phyloP scores from a whole-genome alignment of 2,329 filamentous ascomycete species.

The Tolypocladium paradoxum region DNA sequence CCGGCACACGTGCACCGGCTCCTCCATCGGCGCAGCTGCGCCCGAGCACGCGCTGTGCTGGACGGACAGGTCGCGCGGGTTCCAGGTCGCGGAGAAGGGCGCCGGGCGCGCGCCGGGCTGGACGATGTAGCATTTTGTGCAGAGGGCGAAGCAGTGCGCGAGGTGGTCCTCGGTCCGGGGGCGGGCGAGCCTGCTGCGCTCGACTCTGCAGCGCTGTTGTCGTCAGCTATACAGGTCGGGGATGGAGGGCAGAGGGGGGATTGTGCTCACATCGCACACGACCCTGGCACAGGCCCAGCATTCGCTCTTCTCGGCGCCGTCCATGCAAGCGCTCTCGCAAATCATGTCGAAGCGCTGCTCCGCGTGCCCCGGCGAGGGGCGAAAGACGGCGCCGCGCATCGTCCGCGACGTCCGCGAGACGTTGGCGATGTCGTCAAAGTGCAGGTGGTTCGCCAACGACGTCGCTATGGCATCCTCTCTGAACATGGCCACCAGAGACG shows the following conservation, averaged over 20 bases:
- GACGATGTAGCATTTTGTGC: conserved; percentile 8
- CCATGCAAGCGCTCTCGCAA: conserved; percentile 3
- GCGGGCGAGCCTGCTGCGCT: background rate
- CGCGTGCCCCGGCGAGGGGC: background rate
- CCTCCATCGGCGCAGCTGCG: background rate
- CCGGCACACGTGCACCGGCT: conserved; percentile 2
- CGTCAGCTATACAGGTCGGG: too few relatives aligned
- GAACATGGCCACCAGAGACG: background rate
- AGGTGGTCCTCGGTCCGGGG: conserved; percentile 6
- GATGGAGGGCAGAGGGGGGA: too few relatives aligned
- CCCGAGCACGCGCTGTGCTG: conserved; percentile 4
- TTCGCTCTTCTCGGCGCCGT: conserved; percentile 2
- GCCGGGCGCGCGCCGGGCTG: background rate
- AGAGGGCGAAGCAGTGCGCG: conserved; percentile 7
- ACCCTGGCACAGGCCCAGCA: conserved; percentile 9
- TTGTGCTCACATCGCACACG: conserved; percentile 5
- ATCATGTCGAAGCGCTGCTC: conserved; percentile 4
- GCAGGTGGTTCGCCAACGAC: conserved; percentile 3
- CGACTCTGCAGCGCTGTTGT: background rate
- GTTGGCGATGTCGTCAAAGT: conserved; percentile 7
- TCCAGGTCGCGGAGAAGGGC: conserved; percentile 1
- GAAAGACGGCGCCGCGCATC: conserved; percentile 2
- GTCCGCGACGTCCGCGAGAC: conserved; percentile 5
- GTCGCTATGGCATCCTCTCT: conserved; percentile 3
- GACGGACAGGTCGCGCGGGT: conserved; percentile 3